Evolutionary conservation across 352 stramenopile species (phyloP).

Genomic region (Phytophthora capsici): DNA sequence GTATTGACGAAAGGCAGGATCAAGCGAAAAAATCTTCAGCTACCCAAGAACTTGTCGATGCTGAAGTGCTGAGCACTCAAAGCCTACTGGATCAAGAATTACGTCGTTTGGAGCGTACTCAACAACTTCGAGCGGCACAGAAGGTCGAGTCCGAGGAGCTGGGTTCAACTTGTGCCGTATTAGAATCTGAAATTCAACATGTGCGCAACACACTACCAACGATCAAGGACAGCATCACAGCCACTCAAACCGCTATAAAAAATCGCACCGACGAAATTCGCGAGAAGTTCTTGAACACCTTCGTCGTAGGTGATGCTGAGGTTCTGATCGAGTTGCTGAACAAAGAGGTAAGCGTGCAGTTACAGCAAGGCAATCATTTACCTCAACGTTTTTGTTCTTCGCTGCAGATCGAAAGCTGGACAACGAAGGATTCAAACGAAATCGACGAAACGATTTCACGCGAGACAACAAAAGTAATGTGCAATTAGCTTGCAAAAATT

Average conservation of each 20-base stretch:
- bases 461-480: constrained; percentile 19
- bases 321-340: constrained; percentile 35
- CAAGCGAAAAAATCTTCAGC: constrained; percentile 23
- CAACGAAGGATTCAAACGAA: constrained; percentile 12
- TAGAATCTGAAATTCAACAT: constrained; percentile 30
- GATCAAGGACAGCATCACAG: constrained; percentile 16
- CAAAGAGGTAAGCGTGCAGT: constrained; percentile 33
- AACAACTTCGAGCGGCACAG: constrained; percentile 14
- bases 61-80: constrained; percentile 22
- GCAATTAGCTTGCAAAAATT: not conserved
- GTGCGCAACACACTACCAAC: constrained; percentile 1
- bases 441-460: constrained; percentile 13
- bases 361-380: no score
- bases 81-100: constrained; percentile 19
- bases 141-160: constrained; percentile 31
- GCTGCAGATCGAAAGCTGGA: constrained; percentile 21
- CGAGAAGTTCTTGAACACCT: constrained; percentile 38
- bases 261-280: constrained; percentile 44
- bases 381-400: no score
- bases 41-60: constrained; percentile 30
- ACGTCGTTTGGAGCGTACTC: constrained; percentile 5
- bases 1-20: constrained; percentile 19
- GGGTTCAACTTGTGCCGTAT: constrained; percentile 21
- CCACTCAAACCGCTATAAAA: constrained; percentile 37
- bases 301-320: constrained; percentile 33